phyloP scores from a whole-genome alignment of 192 early-diverging fungal genomes.

The Thamnidium elegans region DNA sequence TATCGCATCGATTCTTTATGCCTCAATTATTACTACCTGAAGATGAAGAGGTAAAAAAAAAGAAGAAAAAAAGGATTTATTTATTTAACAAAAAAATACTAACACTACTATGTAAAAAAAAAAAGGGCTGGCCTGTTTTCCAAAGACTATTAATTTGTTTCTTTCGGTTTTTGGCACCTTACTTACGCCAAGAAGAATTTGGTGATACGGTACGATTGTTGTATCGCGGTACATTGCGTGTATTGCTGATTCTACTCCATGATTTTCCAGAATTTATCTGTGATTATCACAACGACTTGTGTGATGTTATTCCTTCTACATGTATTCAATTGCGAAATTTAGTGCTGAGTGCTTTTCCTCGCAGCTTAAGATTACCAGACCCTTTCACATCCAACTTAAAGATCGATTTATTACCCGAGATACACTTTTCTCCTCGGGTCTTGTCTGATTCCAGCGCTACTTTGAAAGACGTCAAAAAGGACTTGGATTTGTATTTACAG shows the following conservation, averaged over 20 bases:
- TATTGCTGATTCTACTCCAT: conserved; percentile 88
- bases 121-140: conserved; percentile 80
- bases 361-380: conserved; percentile 93
- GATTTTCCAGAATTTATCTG: conserved; percentile 98
- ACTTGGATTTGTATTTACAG: conserved; percentile 72
- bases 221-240: conserved; percentile 85
- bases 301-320: conserved; percentile 83
- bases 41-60: conserved; percentile 48
- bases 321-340: conserved; percentile 96
- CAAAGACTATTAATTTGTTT: conserved; percentile 80
- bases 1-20: conserved; percentile 91
- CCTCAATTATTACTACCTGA: conserved; percentile 77
- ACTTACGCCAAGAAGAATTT: conserved; percentile 64
- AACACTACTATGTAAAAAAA: conserved; percentile 6
- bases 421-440: conserved; percentile 78
- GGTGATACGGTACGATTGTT: conserved; percentile 76
- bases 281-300: conserved; percentile 87
- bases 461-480: conserved; percentile 62
- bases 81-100: neutral
- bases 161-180: conserved; percentile 85
- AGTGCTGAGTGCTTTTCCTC: conserved; percentile 91
- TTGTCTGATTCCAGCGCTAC: conserved; percentile 77
- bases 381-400: conserved; percentile 94
- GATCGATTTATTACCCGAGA: conserved; percentile 87
- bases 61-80: neutral